Evolutionary conservation across 805 yeast genomes (phyloP).

Genomic region (Nakazawaea populi): DNA sequence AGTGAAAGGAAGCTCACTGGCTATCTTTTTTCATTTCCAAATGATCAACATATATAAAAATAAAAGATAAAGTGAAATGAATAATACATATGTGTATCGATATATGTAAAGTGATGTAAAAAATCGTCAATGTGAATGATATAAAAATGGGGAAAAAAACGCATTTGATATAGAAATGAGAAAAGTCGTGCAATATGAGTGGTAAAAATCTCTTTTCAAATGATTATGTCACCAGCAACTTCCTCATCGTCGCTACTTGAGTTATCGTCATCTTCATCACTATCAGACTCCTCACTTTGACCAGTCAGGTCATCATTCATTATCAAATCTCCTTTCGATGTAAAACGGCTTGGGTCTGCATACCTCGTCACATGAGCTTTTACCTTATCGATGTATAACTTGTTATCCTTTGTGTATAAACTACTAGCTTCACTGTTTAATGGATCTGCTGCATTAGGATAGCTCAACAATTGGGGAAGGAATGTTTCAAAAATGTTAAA

Average conservation of each 20-base stretch:
- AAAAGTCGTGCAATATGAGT: neutral
- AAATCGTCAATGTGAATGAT: neutral
- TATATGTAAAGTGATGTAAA: neutral
- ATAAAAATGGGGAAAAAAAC: no score
- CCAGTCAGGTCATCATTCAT: conserved; percentile 21
- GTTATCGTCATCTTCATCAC: conserved; percentile 23
- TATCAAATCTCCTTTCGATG: conserved; percentile 18
- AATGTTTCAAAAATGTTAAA: conserved; percentile 88
- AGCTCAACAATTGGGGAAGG: conserved; percentile 83
- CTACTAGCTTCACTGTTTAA: conserved; percentile 86
- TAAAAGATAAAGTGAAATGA: neutral
- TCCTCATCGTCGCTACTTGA: conserved; percentile 21
- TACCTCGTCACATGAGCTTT: conserved; percentile 67
- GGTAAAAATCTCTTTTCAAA: neutral
- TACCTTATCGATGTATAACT: conserved; percentile 62
- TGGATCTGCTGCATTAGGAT: conserved; percentile 94
- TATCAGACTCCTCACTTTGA: conserved; percentile 16
- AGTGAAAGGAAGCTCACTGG: no score
- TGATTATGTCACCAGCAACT: conserved; percentile 25
- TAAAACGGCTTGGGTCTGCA: conserved; percentile 39
- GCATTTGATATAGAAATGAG: neutral
- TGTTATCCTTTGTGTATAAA: conserved; percentile 63
- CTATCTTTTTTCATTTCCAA: neutral
- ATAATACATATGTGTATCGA: neutral
- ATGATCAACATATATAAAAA: neutral